Base-by-base conservation (phyloP, 108 stramenopile genomes). In the Nitzschia putrida region DNA sequence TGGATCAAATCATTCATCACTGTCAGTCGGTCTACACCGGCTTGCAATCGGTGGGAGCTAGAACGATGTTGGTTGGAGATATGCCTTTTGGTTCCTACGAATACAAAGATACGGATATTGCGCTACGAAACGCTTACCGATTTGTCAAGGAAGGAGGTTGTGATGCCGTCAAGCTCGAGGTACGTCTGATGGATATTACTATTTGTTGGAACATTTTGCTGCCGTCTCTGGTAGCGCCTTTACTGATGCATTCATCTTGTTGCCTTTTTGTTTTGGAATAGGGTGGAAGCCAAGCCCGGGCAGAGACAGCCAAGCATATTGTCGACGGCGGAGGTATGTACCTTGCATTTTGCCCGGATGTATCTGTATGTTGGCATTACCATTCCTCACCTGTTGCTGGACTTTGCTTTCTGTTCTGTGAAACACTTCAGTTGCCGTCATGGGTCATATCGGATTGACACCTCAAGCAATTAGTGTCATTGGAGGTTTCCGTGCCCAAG, bases 71-170 rank as follows among this genome's bases (percentile, higher is more conserved):
- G n/a, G 87, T 99, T 0, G 96, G 92, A 0, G 99, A 99, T 72
- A 95, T 99, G 93, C 99, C 99, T 5, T 97, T 98, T 76, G 98
- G 97, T 38, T 80, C 93, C 9, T 99, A 98, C 74, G 97, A 97
- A 73, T 89, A 81, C 45, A 72, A 89, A 42, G 89, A 95, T 53
- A 84, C 89, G 50, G 88, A 97, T 79, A 74, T 95, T 53, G 90
- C 88, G 5, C 69, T 97, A 16, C 71, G 76, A 54, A 96, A 95
- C 78, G 95, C 94, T 5, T 95, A 91, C 61, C 74, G 92, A 44
- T 93, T 97, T 70, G 84, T 96, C 38, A 95, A 97, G 71, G 95
- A 94, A 68, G 90, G 85, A 25, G 88, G 90, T 47, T 87, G 91
- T 83, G 92, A 94, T 73, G 93, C 93, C 8, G 94, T 98, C 51